Evolutionary conservation across 2,329 filamentous ascomycete genomes (phyloP), one percentile per base, ranked within the genome.

Genomic region (Monosporascus sp.): DNA sequence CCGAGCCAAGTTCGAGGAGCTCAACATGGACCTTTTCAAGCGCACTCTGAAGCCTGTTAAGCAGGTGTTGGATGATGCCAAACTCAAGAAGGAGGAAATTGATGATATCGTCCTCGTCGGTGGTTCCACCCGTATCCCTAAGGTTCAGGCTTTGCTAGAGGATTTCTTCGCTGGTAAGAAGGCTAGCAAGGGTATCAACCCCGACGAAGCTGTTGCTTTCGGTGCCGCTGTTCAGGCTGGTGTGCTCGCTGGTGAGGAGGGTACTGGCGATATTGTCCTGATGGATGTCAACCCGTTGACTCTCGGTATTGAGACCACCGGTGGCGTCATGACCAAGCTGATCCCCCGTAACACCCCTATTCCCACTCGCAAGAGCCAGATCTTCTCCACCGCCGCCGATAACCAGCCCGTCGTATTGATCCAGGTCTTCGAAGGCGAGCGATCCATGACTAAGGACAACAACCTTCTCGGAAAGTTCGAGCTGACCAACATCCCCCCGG

Each of bases 1-100:
- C 73, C 90, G 93, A 66, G 94, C 94, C 82, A 97, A 97, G 84
- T 97, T 99, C 69, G 94, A 99, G 79, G 93, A 97, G 78, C 85
- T 97, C 67, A 97, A 97, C 88, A 92, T 92, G 66, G 93, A 97
- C 69, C 87, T 97, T 58, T 97, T 97, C 88, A 96, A 96, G 87
- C 96, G 94, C 85, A 97, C 94, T 55, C 85, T 97, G 63, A 96
- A 97, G 86, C 93, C 94, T 54, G 94, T 97, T 63, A 91, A 97
- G 80, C 92, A 97, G 83, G 94, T 97, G 63, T 84, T 99, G 71
- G 96, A 96, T 82, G 94, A 97, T 66, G 91, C 92, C 73, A 96
- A 97, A 82, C 82, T 97, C 68, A 93, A 93, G 86, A 97, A 97
- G 88, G 78, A 76, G 58, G 92, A 97, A 67, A 84, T 99, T 65